Base-by-base conservation (phyloP, 768 basidiomycete species). In the Boletus sp. region DNA sequence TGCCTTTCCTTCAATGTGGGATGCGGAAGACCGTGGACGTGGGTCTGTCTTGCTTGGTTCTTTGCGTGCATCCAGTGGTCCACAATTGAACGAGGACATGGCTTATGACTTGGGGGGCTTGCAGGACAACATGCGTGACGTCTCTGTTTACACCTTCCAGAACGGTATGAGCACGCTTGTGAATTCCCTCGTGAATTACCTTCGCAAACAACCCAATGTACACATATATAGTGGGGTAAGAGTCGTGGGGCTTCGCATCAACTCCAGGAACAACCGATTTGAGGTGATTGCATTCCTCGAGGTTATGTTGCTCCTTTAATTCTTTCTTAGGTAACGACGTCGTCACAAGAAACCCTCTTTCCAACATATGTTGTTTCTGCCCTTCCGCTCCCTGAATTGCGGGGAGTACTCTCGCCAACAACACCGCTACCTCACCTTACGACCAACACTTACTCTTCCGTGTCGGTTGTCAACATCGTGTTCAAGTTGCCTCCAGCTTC, bases 401-500 rank as follows among this genome's bases (percentile, higher is more conserved):
- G 76, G 38, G 37, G 63, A 29, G 56, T 83, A 47, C 67, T 88
- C 32, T 60, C 69, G 15, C 74, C 79, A 7, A 33, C 65, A 3
- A 55, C 68, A 7, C 59, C 65, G 7, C 73, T 91, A 0, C 87
- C 91, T 0, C 79, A 91, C 58, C 79, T 95, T 15, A 76, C 70
- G 5, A 69, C 77, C n/a, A 93, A 91, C 66, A 80, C 86, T 0
- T 75, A 78, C 37, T 86, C 93, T 23, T 86, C 88, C 10, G 93
- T 98, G 53, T 84, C 82, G n/a, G 91, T 97, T 35, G 74, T 94
- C 60, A 96, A 92, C 74, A 75, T 98, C 64, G 81, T 98, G 58
- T 98, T 96, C 74, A 74, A 83, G 41, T 65, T 68, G 30, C 51
- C 67, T 57, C 66, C 79, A 30, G 68, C 74, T 23, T 49, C 61